Evolutionary conservation across 2,329 filamentous ascomycete genomes (phyloP), one percentile per base, ranked within the genome.

Genomic region (Colletotrichum godetiae): DNA sequence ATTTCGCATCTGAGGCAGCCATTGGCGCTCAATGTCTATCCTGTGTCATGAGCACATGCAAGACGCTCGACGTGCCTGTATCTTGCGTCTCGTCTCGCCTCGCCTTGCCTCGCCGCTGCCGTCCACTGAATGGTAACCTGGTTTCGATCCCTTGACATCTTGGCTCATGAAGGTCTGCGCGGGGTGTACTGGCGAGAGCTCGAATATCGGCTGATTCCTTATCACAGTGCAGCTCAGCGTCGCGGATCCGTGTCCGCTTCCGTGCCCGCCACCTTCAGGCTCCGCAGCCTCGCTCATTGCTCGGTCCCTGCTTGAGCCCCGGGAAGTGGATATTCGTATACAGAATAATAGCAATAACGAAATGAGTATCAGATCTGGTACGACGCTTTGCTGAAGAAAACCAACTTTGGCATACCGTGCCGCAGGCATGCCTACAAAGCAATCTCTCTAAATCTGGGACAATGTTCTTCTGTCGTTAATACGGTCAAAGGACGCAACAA

Each of bases 331-430:
- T 68, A 42, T 71, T 68, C 56, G 56, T 61, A 52, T 61, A 61
- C 61, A 29, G 46, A 35, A 66, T 35, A 70, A 60, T 37, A 42
- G 35, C 56, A 53, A 61, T 33, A 61, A 35, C 12, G 62, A 56
- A 71, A 71, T 33, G 49, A 68, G 60, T 27, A 56, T 15, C 35
- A 57, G 71, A 62, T 70, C 60, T 71, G 69, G 59, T 71, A 35
- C 53, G 61, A 71, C 71, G 56, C 67, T 62, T 57, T 61, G 71
- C 56, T 73, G 71, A 73, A 73, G 71, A 73, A 73, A 58, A 31
- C 22, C 37, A 29, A 27, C 31, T 60, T 70, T 73, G 67, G 60
- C 71, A 61, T 49, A 37, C 22, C 59, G 46, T 53, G 67, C 61
- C 56, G 59, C 35, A 46, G 24, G 29, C 56, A 31, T 52, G 33